Conservation (phyloP, 148 eudicot species). For the Rhododendron simsii region DNA sequence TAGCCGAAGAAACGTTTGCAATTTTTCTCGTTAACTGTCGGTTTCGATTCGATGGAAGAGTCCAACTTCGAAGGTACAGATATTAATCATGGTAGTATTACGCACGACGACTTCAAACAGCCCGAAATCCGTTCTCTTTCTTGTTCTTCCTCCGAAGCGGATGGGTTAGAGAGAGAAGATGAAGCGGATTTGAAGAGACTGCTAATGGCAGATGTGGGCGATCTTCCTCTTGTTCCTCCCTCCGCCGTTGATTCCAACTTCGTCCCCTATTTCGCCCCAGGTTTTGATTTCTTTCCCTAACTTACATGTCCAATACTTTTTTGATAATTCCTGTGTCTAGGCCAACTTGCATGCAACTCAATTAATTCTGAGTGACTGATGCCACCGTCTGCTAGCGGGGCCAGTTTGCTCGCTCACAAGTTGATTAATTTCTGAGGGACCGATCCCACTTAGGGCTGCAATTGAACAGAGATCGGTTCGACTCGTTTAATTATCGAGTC, state of each 20-base stretch:
- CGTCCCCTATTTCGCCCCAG: conserved; percentile 59
- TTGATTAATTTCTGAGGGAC: neutral
- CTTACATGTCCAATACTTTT: neutral
- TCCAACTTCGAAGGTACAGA: neutral
- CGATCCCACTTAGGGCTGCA: too few species aligned
- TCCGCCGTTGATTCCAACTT: conserved; percentile 69
- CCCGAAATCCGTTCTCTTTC: neutral
- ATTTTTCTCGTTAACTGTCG: neutral
- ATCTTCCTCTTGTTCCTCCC: conserved; percentile 69
- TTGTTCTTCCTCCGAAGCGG: neutral
- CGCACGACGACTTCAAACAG: neutral
- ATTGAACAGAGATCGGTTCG: too few species aligned
- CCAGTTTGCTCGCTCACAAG: neutral
- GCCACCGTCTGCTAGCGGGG: neutral
- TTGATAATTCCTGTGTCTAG: neutral
- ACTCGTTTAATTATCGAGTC: too few species aligned
- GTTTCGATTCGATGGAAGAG: conserved; percentile 10
- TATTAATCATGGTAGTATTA: neutral
- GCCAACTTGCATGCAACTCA: neutral
- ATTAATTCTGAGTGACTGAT: neutral
- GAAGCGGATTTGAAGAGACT: conserved; percentile 46
- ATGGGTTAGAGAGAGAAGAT: conserved; percentile 14
- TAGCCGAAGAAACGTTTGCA: neutral
- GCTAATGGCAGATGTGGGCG: conserved; percentile 44
- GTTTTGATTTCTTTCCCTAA: conserved; percentile 18